phyloP scores from a whole-genome alignment of 1,284 basidiomycete species.

The Heliocybe sulcata region DNA sequence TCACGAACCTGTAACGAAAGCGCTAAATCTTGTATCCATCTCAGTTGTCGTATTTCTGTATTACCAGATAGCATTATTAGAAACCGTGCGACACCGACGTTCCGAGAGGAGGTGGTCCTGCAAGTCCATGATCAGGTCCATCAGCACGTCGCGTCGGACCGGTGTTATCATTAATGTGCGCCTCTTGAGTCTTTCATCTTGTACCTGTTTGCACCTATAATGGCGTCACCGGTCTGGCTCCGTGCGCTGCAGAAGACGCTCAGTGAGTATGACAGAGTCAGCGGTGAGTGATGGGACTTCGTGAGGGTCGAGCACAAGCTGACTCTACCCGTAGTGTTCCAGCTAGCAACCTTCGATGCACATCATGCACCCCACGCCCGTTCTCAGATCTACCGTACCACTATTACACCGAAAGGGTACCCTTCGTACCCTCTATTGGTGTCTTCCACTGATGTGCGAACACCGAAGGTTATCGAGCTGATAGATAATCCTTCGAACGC shows the following conservation, averaged over 20 bases:
- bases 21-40: no score
- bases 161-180: no score
- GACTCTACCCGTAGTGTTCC: constrained; percentile 38
- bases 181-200: no score
- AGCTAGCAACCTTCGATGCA: constrained; percentile 50
- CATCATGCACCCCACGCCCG: constrained; percentile 44
- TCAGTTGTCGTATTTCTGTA: no score
- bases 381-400: constrained; percentile 48
- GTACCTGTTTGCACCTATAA: not conserved
- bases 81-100: no score
- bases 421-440: constrained; percentile 46
- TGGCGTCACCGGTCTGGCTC: not conserved
- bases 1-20: no score
- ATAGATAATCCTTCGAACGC: constrained; percentile 28
- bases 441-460: constrained; percentile 51
- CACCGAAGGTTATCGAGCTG: constrained; percentile 51
- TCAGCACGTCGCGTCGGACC: no score
- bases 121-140: no score
- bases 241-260: constrained; percentile 1
- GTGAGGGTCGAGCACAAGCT: not conserved
- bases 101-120: no score
- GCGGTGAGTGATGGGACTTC: not conserved
- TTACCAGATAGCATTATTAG: no score
- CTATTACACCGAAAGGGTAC: constrained; percentile 35
- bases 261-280: constrained; percentile 1